These are phyloP conservation scores for Trametes punicea DNA, from an alignment of 768 basidiomycete genomes.

Conservation along the genomic window DNA sequence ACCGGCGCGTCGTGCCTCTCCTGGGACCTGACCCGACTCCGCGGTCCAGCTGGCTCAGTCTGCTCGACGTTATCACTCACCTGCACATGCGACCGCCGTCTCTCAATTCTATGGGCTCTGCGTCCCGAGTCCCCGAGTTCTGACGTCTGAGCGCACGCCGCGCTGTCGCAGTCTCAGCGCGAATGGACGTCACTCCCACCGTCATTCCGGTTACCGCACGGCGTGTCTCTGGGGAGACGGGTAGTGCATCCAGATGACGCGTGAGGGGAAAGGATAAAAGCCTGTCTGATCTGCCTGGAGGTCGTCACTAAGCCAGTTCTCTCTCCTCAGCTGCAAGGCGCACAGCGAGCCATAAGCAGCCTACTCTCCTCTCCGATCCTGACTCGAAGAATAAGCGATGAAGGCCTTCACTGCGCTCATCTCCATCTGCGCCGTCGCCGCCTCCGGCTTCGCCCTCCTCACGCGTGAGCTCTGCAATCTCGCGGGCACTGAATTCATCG, in stretches of 20 bases:
- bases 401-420: slow-evolving; percentile 10
- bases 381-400: background rate
- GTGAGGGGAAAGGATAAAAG: background rate
- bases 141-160: background rate
- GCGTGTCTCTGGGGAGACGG: background rate
- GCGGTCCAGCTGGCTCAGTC: background rate
- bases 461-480: background rate
- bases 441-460: slow-evolving; percentile 4
- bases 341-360: too few species aligned
- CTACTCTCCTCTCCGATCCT: background rate
- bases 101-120: too few species aligned
- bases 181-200: background rate
- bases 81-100: background rate
- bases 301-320: background rate
- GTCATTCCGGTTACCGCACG: background rate
- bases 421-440: slow-evolving; percentile 9
- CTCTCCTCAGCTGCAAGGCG: background rate
- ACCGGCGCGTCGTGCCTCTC: background rate
- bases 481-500: too few species aligned
- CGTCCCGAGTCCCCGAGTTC: background rate
- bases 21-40: background rate
- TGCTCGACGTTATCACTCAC: background rate
- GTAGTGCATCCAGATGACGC: background rate
- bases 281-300: background rate
- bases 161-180: background rate